Conservation (phyloP, 2,329 filamentous ascomycete species). For the Penicillium psychrosexuale region DNA sequence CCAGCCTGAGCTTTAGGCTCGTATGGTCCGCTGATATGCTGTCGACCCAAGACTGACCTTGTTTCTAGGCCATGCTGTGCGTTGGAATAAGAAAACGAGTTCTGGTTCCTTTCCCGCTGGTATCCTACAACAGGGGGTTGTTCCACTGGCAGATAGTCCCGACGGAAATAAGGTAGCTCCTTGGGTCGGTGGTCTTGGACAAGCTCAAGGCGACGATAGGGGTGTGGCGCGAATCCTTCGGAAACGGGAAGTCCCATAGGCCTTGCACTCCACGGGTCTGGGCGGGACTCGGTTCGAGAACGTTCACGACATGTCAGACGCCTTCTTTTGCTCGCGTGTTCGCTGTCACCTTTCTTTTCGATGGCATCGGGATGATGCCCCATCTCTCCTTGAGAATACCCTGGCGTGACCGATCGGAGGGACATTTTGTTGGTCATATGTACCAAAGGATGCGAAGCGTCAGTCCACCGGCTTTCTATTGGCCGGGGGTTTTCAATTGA, state of each 20-base stretch:
- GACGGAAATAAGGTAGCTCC: constrained; percentile 22
- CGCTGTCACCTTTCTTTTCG: constrained; percentile 21
- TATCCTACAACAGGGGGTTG: constrained; percentile 17
- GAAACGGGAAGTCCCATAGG: constrained; percentile 15
- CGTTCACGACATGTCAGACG: constrained; percentile 29
- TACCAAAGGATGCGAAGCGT: constrained; percentile 23
- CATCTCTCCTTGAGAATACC: constrained; percentile 24
- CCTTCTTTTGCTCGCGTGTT: constrained; percentile 34
- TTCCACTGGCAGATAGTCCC: constrained; percentile 23
- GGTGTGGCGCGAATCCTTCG: constrained; percentile 12
- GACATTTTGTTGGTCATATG: constrained; percentile 31
- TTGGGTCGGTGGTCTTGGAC: constrained; percentile 15
- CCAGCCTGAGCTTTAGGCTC: constrained; percentile 15
- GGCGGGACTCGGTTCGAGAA: constrained; percentile 11
- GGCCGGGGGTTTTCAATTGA: constrained; percentile 35
- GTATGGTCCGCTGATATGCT: constrained; percentile 14
- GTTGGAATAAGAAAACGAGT: constrained; percentile 12
- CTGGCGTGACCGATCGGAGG: constrained; percentile 32
- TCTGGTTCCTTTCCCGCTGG: constrained; percentile 11
- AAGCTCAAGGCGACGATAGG: constrained; percentile 19
- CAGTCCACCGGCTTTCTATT: constrained; percentile 23
- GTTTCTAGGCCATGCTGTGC: constrained; percentile 13
- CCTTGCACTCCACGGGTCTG: constrained; percentile 11
- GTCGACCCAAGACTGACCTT: constrained; percentile 19
- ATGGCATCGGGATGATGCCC: constrained; percentile 19